A percentile compares a stretch with the other conserved stretches of the same genome.
Evolutionary conservation across 2,329 filamentous ascomycete genomes (phyloP).

Genomic region (Alternaria burnsii): DNA sequence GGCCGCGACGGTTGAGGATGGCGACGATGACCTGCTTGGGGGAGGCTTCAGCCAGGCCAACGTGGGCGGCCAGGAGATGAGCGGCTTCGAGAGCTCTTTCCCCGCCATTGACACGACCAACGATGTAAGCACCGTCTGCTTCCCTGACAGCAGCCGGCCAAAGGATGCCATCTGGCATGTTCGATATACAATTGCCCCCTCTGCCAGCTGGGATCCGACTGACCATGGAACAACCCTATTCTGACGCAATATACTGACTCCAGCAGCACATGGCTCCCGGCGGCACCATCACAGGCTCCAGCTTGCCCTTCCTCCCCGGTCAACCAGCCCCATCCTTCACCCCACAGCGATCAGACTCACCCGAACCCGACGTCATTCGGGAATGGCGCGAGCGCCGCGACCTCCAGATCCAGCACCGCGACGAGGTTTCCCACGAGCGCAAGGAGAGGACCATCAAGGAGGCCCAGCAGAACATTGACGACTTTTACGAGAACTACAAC

Average conservation of each 20-base stretch:
- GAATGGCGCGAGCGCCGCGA: slow-evolving; percentile 94
- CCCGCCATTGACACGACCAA: slow-evolving; percentile 80
- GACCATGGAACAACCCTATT: background rate
- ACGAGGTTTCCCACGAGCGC: slow-evolving; percentile 81
- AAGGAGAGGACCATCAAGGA: slow-evolving; percentile 87
- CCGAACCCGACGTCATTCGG: slow-evolving; percentile 86
- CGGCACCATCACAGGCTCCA: slow-evolving; percentile 79
- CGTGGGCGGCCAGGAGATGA: slow-evolving; percentile 57
- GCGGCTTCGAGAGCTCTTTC: slow-evolving; percentile 86
- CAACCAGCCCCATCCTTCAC: slow-evolving; percentile 49
- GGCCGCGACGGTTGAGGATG: slow-evolving; percentile 68
- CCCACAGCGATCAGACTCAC: slow-evolving; percentile 71
- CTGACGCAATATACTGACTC: slow-evolving; percentile 19
- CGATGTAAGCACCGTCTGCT: slow-evolving; percentile 63
- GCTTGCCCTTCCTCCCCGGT: slow-evolving; percentile 62
- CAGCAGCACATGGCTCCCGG: slow-evolving; percentile 74
- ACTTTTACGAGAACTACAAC: slow-evolving; percentile 99
- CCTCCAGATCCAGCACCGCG: slow-evolving; percentile 80
- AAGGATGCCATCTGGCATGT: background rate
- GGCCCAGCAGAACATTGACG: slow-evolving; percentile 93
- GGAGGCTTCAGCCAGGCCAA: slow-evolving; percentile 60
- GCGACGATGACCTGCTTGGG: slow-evolving; percentile 76
- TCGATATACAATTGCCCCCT: background rate
- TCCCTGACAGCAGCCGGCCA: background rate
- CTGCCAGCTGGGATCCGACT: background rate